A percentile compares a stretch with the other conserved stretches of the same genome.
Evolutionary conservation across 768 basidiomycete species (phyloP).

Genomic region (Lactarius hengduanensis): DNA sequence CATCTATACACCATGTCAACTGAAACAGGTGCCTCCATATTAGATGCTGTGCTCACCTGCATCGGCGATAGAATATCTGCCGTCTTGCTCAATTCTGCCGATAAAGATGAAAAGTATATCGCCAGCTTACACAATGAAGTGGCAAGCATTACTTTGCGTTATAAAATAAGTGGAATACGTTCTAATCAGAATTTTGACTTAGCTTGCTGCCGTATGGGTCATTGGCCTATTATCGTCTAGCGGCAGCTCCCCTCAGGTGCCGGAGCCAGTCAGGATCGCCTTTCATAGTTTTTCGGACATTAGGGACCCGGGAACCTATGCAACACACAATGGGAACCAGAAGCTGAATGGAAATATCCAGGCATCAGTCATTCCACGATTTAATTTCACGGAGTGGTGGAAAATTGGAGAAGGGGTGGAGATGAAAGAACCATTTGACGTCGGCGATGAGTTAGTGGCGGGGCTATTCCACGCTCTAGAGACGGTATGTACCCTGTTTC

Average conservation of each 20-base stretch:
- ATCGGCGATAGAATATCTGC: neutral
- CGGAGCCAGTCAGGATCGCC: neutral
- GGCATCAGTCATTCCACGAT: neutral
- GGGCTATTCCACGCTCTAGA: neutral
- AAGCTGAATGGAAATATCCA: neutral
- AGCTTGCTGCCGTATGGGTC: neutral
- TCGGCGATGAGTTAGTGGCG: neutral
- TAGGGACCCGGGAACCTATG: neutral
- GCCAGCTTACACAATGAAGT: neutral
- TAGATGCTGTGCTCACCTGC: neutral
- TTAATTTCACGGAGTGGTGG: neutral
- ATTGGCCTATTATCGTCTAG: neutral
- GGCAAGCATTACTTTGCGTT: neutral
- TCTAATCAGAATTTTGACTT: neutral
- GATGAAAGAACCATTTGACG: neutral
- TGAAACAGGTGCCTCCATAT: neutral
- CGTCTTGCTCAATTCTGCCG: neutral
- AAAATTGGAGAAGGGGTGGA: neutral
- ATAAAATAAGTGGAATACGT: neutral
- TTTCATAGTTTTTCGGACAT: neutral
- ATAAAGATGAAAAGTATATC: neutral
- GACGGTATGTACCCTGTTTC: neutral
- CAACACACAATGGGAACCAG: neutral
- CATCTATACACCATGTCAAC: no score
- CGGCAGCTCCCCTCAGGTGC: neutral